Base-by-base conservation (phyloP, 805 yeast species). In the Trichomonascus vanleenenianus region DNA sequence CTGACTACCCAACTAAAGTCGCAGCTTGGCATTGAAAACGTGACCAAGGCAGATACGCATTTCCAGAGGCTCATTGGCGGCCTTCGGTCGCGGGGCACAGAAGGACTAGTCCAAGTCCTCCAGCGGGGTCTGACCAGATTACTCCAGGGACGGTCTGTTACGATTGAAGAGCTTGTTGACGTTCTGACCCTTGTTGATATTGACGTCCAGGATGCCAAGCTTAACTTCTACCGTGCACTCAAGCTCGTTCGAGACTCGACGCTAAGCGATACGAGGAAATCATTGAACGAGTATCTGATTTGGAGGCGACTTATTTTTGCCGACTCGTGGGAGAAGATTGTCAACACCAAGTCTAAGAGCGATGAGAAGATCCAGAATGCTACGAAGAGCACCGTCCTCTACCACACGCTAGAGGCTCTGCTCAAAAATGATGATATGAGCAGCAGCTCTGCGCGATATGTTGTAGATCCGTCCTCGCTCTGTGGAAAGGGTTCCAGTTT, bases 231-330 rank as follows among this genome's bases (percentile, higher is more conserved):
- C 43, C 61, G 67, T 38, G 81, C 86, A 0, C 64, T 83, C 45
- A 73, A 72, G 50, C 59, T 81, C 4, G 59, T 81, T 1, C 59
- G 7, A 15, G 39, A 20, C 32, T 46, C 27, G 53, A 55, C 20
- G 55, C 54, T 8, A 47, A 56, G 6, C 47, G 56, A 15, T 12
- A 44, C 52, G 11, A 64, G 65, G 42, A 72, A 68, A 47, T 51
- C 47, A 2, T 58, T 64, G 19, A 63, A 62, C 39, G 68, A 64
- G 38, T 61, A 63, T 7, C 51, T 69, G 7, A 62, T 81, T 0
- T 83, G 89, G 87, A 70, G 75, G 51, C 67, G 88, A 50, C 67
- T 82, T 39, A 61, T 84, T 18, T 62, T 66, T 40, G 61, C 54
- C 50, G 83, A 81, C 51, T 51, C 54, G 50, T 78, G 85, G 82